Evolutionary conservation across 2,329 filamentous ascomycete genomes (phyloP).

Genomic region (Alternaria ethzedia): DNA sequence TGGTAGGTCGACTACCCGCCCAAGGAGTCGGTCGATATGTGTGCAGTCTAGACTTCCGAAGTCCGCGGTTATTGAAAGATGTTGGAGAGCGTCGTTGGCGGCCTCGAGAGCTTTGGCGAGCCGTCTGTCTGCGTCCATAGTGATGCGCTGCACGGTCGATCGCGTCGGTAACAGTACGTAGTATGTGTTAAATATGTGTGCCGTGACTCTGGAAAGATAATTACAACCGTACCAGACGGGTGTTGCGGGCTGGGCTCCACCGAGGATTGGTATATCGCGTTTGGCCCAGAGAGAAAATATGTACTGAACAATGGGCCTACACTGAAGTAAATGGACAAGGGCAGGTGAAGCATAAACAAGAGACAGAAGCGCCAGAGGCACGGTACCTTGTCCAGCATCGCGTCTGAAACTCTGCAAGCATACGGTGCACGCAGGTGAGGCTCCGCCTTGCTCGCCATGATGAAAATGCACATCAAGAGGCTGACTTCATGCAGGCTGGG

Average conservation of each 20-base stretch:
- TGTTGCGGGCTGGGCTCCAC: not conserved
- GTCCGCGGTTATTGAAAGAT: slow-evolving; percentile 42
- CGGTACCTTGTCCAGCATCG: slow-evolving; percentile 7
- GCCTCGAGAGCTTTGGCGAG: slow-evolving; percentile 42
- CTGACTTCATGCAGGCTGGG: slow-evolving; percentile 22
- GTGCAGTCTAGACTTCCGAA: slow-evolving; percentile 40
- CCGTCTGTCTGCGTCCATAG: slow-evolving; percentile 40
- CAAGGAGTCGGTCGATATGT: slow-evolving; percentile 43
- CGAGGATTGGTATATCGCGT: slow-evolving; percentile 22
- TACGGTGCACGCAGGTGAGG: slow-evolving; percentile 28
- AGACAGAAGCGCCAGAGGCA: slow-evolving; percentile 11
- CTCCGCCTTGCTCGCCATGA: slow-evolving; percentile 17
- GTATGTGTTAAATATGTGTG: not conserved
- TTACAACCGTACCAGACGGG: not conserved
- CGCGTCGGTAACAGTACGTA: slow-evolving; percentile 10
- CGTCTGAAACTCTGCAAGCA: slow-evolving; percentile 23
- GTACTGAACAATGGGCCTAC: not conserved
- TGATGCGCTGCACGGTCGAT: slow-evolving; percentile 16
- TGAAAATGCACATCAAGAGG: slow-evolving; percentile 15
- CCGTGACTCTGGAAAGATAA: not conserved
- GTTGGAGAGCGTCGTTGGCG: slow-evolving; percentile 44
- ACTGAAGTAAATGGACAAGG: slow-evolving; percentile 5
- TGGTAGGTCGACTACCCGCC: slow-evolving; percentile 43
- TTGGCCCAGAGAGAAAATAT: slow-evolving; percentile 7
- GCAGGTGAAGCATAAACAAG: slow-evolving; percentile 6